These are phyloP conservation scores for Gossypium stocksii DNA, from an alignment of 345 rosid genomes.

Conservation along the genomic window DNA sequence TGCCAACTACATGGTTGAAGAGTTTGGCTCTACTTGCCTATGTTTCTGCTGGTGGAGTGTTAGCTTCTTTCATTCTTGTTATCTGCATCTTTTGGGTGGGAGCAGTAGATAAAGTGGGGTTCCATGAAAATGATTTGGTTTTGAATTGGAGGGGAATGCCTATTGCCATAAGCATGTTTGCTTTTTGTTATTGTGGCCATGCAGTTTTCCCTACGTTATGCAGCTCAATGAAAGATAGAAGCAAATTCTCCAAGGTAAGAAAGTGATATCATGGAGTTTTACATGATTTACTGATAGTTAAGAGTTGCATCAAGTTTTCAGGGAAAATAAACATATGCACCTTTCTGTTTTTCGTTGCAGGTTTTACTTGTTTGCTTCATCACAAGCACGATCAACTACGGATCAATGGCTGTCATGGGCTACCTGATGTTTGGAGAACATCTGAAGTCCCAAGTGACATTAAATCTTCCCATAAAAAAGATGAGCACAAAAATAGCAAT, in stretches of 20 bases:
- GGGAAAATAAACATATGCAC: not conserved
- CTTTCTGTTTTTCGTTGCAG: slow-evolving; percentile 24
- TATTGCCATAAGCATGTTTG: slow-evolving; percentile 45
- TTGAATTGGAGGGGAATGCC: slow-evolving; percentile 49
- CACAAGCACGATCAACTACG: slow-evolving; percentile 46
- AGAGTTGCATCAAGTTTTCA: not conserved
- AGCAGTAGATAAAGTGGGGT: slow-evolving; percentile 50
- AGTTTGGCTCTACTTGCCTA: slow-evolving; percentile 57
- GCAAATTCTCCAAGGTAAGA: slow-evolving; percentile 52
- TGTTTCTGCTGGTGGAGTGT: slow-evolving; percentile 56
- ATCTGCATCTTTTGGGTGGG: slow-evolving; percentile 56
- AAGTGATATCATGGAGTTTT: no score
- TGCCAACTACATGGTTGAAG: slow-evolving; percentile 72
- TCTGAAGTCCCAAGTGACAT: slow-evolving; percentile 57
- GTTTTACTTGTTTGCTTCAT: slow-evolving; percentile 51
- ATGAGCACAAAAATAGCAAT: slow-evolving; percentile 50
- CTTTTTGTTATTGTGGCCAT: slow-evolving; percentile 65
- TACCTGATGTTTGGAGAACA: slow-evolving; percentile 60
- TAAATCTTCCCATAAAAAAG: slow-evolving; percentile 51
- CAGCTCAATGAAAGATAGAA: slow-evolving; percentile 71
- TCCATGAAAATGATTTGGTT: slow-evolving; percentile 36
- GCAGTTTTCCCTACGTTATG: slow-evolving; percentile 58
- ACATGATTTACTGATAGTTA: not conserved
- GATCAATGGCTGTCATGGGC: slow-evolving; percentile 54
- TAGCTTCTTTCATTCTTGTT: slow-evolving; percentile 47